Percentiles rank a stretch among this genome's conserved stretches.
These are phyloP conservation scores for Monilinia vaccinii-corymbosi DNA, from an alignment of 2,329 filamentous ascomycete genomes.

Conservation along the genomic window DNA sequence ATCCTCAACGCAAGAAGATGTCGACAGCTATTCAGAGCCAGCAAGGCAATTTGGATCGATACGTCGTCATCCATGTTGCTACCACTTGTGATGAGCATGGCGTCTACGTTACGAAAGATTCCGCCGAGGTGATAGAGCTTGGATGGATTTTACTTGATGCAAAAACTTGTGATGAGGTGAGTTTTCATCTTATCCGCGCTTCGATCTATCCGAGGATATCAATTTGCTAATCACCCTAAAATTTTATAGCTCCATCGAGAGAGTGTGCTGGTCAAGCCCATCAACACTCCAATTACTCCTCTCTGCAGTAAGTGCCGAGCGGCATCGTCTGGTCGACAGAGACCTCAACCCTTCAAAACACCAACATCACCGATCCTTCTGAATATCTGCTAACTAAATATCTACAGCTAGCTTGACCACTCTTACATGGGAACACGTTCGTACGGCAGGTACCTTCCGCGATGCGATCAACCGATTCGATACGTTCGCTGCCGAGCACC, in stretches of 20 bases:
- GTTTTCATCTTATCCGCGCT: conserved; percentile 24
- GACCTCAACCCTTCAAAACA: background rate
- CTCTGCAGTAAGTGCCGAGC: conserved; percentile 78
- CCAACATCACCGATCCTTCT: background rate
- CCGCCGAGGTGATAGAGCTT: conserved; percentile 97
- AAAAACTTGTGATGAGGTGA: conserved; percentile 86
- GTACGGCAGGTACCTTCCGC: conserved; percentile 92
- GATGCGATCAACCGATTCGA: conserved; percentile 95
- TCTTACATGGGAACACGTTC: conserved; percentile 97
- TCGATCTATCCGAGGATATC: background rate
- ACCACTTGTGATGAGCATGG: conserved; percentile 99
- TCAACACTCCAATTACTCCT: conserved; percentile 97
- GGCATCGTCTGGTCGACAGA: background rate
- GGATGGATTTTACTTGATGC: conserved; percentile 95
- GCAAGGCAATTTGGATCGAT: conserved; percentile 78
- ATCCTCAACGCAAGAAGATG: conserved; percentile 56
- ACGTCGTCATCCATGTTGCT: conserved; percentile 95
- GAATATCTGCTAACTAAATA: conserved; percentile 17
- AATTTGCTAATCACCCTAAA: conserved; percentile 17
- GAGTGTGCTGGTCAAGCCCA: conserved; percentile 92
- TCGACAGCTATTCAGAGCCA: conserved; percentile 42
- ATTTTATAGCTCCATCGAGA: conserved; percentile 75
- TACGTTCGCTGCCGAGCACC: conserved; percentile 82
- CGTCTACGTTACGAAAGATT: conserved; percentile 98
- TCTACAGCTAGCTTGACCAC: conserved; percentile 84